phyloP scores from a whole-genome alignment of 345 rosid genomes.

The Eutrema yunnanense region DNA sequence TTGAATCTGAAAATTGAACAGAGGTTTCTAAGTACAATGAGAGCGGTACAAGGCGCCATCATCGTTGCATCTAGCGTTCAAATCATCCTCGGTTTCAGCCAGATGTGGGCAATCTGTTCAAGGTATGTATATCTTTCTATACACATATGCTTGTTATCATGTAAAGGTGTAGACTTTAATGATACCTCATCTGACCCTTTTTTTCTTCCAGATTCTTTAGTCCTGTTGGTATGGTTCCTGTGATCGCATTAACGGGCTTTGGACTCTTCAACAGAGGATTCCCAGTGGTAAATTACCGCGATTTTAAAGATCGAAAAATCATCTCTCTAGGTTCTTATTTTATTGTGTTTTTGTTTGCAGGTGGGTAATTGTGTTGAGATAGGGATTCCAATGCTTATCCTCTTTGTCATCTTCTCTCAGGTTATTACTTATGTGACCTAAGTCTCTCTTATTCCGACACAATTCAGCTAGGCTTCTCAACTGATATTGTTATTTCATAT shows the following conservation, averaged over 20 bases:
- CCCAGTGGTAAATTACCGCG: constrained; percentile 62
- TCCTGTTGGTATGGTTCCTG: constrained; percentile 98
- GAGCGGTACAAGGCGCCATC: constrained; percentile 97
- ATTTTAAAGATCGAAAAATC: not conserved
- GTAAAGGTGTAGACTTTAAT: not conserved
- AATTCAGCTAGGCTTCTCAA: not conserved
- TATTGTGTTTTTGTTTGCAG: constrained; percentile 31
- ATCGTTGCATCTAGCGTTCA: constrained; percentile 96
- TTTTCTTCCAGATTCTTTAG: constrained; percentile 75
- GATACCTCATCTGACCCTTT: not conserved
- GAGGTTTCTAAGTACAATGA: constrained; percentile 92
- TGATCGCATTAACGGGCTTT: constrained; percentile 81
- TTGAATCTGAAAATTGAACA: constrained; percentile 5
- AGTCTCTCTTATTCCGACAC: not conserved
- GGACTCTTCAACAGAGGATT: constrained; percentile 97
- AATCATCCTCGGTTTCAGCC: constrained; percentile 91
- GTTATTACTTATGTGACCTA: constrained; percentile 28
- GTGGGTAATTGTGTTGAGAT: constrained; percentile 86
- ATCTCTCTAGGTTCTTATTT: not conserved
- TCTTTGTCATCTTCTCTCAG: constrained; percentile 82
- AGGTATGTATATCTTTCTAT: constrained; percentile 43
- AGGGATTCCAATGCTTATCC: constrained; percentile 86
- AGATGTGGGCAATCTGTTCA: constrained; percentile 92
- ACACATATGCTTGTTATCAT: not conserved
- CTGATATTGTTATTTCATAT: not conserved